Conservation (phyloP, 768 basidiomycete species). For the Lyophyllum shimeji region DNA sequence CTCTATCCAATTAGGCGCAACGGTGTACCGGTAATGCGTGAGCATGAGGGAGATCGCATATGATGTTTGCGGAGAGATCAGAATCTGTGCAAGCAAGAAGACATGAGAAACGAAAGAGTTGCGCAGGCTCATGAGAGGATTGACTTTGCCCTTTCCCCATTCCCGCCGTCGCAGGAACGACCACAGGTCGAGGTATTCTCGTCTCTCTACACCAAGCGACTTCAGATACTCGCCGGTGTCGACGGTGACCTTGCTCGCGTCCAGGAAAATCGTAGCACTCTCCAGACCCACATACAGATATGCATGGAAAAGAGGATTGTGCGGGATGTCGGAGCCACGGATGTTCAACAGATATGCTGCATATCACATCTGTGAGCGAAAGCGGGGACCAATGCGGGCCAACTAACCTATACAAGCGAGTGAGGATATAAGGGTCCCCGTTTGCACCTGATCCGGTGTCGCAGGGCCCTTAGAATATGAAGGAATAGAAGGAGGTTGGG, state of each 20-base stretch:
- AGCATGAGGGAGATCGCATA: slow-evolving; percentile 86
- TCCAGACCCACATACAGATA: slow-evolving; percentile 76
- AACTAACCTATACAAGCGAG: slow-evolving; percentile 68
- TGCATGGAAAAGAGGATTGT: slow-evolving; percentile 88
- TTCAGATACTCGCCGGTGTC: slow-evolving; percentile 60
- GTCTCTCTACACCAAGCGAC: slow-evolving; percentile 52
- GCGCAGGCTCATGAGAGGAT: slow-evolving; percentile 11
- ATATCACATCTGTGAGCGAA: neutral
- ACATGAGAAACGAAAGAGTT: slow-evolving; percentile 2
- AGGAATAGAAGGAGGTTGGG: slow-evolving; percentile 56
- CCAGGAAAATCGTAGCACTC: slow-evolving; percentile 73
- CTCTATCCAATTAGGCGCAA: slow-evolving; percentile 69
- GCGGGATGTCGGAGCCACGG: slow-evolving; percentile 87
- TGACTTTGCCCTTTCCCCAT: slow-evolving; percentile 78
- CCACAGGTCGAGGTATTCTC: slow-evolving; percentile 80
- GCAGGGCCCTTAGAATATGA: slow-evolving; percentile 65
- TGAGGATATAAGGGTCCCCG: slow-evolving; percentile 66
- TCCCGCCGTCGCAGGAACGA: slow-evolving; percentile 69
- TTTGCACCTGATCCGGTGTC: slow-evolving; percentile 60
- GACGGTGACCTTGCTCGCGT: slow-evolving; percentile 58
- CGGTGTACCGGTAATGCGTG: slow-evolving; percentile 77
- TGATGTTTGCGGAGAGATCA: slow-evolving; percentile 73
- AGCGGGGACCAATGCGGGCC: neutral
- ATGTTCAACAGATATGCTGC: slow-evolving; percentile 86
- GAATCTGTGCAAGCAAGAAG: slow-evolving; percentile 36